A percentile compares a stretch with the other conserved stretches of the same genome.
phyloP scores from a whole-genome alignment of 2,329 filamentous ascomycete species.

The Aspergillus jensenii region DNA sequence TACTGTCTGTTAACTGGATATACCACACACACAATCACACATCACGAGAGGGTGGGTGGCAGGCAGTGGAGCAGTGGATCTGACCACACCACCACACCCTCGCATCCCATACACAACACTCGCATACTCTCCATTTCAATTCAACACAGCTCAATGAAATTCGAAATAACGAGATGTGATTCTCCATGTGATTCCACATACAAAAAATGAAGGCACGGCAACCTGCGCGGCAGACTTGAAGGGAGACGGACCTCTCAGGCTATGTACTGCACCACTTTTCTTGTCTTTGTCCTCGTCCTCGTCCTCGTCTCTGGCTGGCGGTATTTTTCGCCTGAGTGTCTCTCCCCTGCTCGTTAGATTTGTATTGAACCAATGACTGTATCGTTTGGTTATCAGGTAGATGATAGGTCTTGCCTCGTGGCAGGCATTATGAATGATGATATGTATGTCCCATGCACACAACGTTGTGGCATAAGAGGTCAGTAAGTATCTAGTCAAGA shows the following conservation, averaged over 20 bases:
- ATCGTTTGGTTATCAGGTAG: slow-evolving; percentile 12
- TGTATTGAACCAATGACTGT: slow-evolving; percentile 15
- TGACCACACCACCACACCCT: slow-evolving; percentile 7
- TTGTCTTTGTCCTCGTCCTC: no score
- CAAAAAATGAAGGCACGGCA: neutral
- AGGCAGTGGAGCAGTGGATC: neutral
- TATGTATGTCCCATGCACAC: slow-evolving; percentile 14
- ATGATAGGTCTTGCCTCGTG: slow-evolving; percentile 11
- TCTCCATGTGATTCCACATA: neutral
- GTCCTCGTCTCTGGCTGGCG: no score
- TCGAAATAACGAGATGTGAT: neutral
- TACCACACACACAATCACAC: slow-evolving; percentile 7
- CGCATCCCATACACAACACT: slow-evolving; percentile 1
- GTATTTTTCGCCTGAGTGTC: neutral
- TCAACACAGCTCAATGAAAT: slow-evolving; percentile 7
- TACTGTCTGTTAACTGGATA: slow-evolving; percentile 20
- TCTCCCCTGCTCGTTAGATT: slow-evolving; percentile 6
- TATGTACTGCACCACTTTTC: no score
- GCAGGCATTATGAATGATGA: slow-evolving; percentile 6
- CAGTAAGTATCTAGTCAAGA: neutral
- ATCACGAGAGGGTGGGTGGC: slow-evolving; percentile 3
- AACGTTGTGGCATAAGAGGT: slow-evolving; percentile 13
- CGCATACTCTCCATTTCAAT: slow-evolving; percentile 3
- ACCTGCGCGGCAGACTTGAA: slow-evolving; percentile 1
- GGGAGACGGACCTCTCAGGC: neutral